A percentile compares a stretch with the other conserved stretches of the same genome.
phyloP scores from a whole-genome alignment of 148 eudicot genomes.

The Linanthus parryae region DNA sequence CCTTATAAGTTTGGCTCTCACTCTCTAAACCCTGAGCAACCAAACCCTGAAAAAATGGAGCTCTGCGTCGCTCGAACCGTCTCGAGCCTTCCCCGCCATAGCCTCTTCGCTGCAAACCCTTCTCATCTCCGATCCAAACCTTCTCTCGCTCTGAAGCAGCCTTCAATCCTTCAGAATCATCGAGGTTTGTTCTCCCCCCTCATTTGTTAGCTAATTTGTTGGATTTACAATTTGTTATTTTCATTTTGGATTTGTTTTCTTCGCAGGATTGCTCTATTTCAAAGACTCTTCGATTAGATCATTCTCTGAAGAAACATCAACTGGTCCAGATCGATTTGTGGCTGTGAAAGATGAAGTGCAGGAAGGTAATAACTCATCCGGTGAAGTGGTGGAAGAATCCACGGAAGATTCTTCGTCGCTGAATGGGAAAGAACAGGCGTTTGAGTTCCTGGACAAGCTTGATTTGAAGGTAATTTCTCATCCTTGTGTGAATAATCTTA shows the following conservation, averaged over 20 bases:
- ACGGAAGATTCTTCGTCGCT: slow-evolving; percentile 17
- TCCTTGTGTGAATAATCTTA: too few relatives aligned
- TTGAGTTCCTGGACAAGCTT: slow-evolving; percentile 38
- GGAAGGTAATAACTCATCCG: too few relatives aligned
- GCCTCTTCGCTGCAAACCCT: neutral
- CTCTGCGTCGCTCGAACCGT: slow-evolving; percentile 9
- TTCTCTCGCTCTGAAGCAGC: slow-evolving; percentile 1
- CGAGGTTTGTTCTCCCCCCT: slow-evolving; percentile 9
- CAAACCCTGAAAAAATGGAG: too few relatives aligned
- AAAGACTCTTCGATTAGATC: neutral
- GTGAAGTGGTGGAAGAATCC: too few relatives aligned
- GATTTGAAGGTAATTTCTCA: slow-evolving; percentile 47
- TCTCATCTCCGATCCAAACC: slow-evolving; percentile 4
- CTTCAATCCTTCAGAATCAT: slow-evolving; percentile 1
- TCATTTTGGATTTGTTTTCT: neutral
- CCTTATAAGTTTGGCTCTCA: too few relatives aligned
- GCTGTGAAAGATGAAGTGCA: slow-evolving; percentile 19
- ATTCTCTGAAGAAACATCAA: slow-evolving; percentile 38
- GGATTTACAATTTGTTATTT: too few relatives aligned
- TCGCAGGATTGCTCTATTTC: neutral
- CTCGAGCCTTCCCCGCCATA: slow-evolving; percentile 8
- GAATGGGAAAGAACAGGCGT: slow-evolving; percentile 22
- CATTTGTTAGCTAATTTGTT: neutral
- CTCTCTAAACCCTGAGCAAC: too few relatives aligned
- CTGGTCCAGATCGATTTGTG: slow-evolving; percentile 20